Evolutionary conservation across 306 rosid species (phyloP), one percentile per base, ranked within the genome.

Genomic region (Dryas alaskensis): DNA sequence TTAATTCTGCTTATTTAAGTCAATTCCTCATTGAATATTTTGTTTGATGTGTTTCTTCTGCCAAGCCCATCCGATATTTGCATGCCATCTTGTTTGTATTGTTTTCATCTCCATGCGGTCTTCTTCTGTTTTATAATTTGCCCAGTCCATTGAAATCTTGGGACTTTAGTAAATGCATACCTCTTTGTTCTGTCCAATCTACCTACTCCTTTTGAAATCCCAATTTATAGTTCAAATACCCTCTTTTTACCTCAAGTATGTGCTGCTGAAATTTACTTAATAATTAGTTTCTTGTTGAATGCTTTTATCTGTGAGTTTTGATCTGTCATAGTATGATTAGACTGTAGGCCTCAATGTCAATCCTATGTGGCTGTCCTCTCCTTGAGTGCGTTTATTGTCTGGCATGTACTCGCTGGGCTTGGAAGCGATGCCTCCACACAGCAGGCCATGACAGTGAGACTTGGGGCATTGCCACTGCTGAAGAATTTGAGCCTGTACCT

Each of bases 381-480:
- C 81, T 93, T n/a, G 98, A 93, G 87, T 93, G 97, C 79, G 98
- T 90, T 51, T 93, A 89, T 51, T 93, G 98, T 76, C 81, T 93
- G 68, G 98, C 86, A 16, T 93, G 98, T 71, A 84, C 93, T 50
- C 97, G 98, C 22, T 93, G 98, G 98, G 96, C 85, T 49, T 93
- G 95, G 91, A 93, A 90, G 84, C 81, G 97, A 49, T 93, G 98
- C 75, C 96, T 93, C 84, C 96, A 89, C 81, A 76, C 96, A 43
- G 97, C 98, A 65, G 98, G 97, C 54, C 97, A 93, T 82, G 98
- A 90, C 81, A 93, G 98, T 82, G 98, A 90, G 81, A 87, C 84
- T 69, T 93, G 98, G 98, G 93, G 98, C 37, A 55, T 87, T 78
- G 87, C 97, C 40, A 77, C 84, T 3, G 70, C 83, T 1, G 98